A percentile compares a stretch with the other conserved stretches of the same genome.
Conservation (phyloP, 768 basidiomycete species). For the Termitomyces sp. region DNA sequence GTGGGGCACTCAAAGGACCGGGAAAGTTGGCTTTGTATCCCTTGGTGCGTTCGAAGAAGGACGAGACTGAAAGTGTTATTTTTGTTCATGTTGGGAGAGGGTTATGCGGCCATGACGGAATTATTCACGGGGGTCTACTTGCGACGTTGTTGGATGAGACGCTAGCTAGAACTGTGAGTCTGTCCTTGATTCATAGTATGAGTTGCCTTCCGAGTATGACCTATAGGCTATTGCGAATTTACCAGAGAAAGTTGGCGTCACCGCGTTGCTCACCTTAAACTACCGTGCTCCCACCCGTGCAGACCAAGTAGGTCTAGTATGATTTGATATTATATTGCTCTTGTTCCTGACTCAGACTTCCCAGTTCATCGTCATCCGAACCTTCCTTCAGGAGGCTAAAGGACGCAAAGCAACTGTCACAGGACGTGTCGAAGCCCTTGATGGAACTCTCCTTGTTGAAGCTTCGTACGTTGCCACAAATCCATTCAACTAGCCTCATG, state of each 20-base stretch:
- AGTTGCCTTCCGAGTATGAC: background rate
- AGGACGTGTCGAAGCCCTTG: conserved; percentile 72
- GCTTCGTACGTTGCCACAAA: conserved; percentile 56
- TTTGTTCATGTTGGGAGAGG: conserved; percentile 83
- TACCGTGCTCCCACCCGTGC: conserved; percentile 89
- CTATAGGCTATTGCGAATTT: conserved; percentile 79
- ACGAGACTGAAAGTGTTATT: conserved; percentile 70
- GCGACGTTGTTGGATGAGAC: conserved; percentile 90
- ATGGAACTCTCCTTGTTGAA: conserved; percentile 81
- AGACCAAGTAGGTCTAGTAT: conserved; percentile 58
- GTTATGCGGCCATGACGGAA: conserved; percentile 91
- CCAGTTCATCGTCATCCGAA: conserved; percentile 82
- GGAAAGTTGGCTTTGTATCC: conserved; percentile 82
- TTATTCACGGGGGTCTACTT: conserved; percentile 89
- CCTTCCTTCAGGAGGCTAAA: conserved; percentile 58
- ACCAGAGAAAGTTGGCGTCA: conserved; percentile 89
- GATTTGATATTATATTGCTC: background rate
- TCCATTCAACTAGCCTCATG: conserved; percentile 4
- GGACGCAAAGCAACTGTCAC: conserved; percentile 77
- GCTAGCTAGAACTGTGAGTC: conserved; percentile 68
- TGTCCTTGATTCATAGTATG: background rate
- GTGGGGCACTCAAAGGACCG: conserved; percentile 83
- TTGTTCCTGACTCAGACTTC: conserved; percentile 5
- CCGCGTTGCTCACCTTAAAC: conserved; percentile 76
- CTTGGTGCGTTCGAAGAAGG: conserved; percentile 66